Base-by-base conservation (phyloP, 2,329 filamentous ascomycete genomes). In the Fusarium albosuccineum region DNA sequence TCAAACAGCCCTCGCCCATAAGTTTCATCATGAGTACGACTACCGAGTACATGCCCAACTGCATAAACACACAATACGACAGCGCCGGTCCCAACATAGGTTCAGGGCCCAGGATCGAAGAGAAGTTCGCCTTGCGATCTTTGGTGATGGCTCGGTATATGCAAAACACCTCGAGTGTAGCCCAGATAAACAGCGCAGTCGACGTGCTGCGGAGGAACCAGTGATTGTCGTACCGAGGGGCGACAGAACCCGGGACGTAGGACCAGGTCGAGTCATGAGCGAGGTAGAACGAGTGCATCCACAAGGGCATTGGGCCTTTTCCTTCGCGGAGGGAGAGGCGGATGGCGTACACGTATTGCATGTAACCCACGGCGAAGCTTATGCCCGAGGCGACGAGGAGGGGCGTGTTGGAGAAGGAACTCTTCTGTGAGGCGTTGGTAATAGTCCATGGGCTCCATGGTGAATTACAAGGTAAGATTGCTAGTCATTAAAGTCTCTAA, bases 241-340 rank as follows among this genome's bases (percentile, higher is more conserved):
- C 50, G 1, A 36, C 50, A 6, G 26, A 37, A n/a, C 22, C 44
- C 6, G 50, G n/a, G 3, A 44, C 2, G n/a, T 44, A 60, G 3
- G 37, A 36, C 41, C 34, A 54, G 10, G 22, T 14, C 6, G 57
- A 55, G n/a, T 60, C 57, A 33, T 60, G 57, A 16, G 50, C 57
- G 3, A 60, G 44, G 29, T 54, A 55, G 9, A 60, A 37, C 5
- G 39, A 36, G 10, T 55, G 57, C 50, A 60, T 60, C 57, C 50
- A 60, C 6, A 39, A 39, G 36, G 9, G 9, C 11, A 39, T 39
- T 11, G 9, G 36, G 8, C 30, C 8, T 33, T 33, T 33, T 9
- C 30, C 11, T 9, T 33, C 8, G 30, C 30, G 11, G 30, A 33
- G 4, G 30, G 17, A 11, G 17, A 26, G 40, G 9, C 16, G 8